Conservation (phyloP, 495 filamentous ascomycete species). For the Ramalina intermedia region DNA sequence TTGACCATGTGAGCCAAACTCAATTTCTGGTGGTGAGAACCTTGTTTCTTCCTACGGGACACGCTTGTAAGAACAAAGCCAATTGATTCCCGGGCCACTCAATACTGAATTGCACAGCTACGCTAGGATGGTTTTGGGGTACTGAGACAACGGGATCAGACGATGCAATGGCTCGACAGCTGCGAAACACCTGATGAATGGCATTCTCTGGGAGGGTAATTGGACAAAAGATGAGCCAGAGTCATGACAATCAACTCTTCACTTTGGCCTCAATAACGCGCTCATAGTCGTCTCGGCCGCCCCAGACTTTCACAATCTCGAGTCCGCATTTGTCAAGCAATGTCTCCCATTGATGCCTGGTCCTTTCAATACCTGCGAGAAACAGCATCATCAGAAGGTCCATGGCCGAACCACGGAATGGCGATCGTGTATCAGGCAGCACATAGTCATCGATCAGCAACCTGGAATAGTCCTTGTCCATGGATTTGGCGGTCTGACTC, state of each 20-base stretch:
- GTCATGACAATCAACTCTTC: neutral
- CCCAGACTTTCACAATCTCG: slow-evolving; percentile 23
- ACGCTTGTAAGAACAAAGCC: too few species aligned
- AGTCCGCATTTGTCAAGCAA: slow-evolving; percentile 24
- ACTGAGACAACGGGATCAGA: too few species aligned
- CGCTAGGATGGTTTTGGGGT: too few species aligned
- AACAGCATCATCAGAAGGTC: slow-evolving; percentile 29
- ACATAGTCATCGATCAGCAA: slow-evolving; percentile 31
- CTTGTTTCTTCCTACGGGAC: too few species aligned
- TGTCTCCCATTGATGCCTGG: slow-evolving; percentile 21
- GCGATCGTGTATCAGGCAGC: slow-evolving; percentile 24
- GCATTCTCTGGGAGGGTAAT: too few species aligned
- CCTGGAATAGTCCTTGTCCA: slow-evolving; percentile 32
- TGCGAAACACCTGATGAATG: too few species aligned
- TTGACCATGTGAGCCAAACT: too few species aligned
- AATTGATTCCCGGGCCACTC: too few species aligned
- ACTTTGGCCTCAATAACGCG: slow-evolving; percentile 7
- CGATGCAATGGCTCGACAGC: too few species aligned
- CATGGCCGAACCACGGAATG: slow-evolving; percentile 18
- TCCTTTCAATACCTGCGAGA: slow-evolving; percentile 23
- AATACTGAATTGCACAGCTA: too few species aligned
- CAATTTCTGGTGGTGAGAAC: too few species aligned
- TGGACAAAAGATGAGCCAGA: too few species aligned
- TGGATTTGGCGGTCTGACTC: slow-evolving; percentile 16
- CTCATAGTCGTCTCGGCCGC: slow-evolving; percentile 5